These are phyloP conservation scores for Cladosporium halotolerans DNA, from an alignment of 2,329 filamentous ascomycete species.

Conservation along the genomic window DNA sequence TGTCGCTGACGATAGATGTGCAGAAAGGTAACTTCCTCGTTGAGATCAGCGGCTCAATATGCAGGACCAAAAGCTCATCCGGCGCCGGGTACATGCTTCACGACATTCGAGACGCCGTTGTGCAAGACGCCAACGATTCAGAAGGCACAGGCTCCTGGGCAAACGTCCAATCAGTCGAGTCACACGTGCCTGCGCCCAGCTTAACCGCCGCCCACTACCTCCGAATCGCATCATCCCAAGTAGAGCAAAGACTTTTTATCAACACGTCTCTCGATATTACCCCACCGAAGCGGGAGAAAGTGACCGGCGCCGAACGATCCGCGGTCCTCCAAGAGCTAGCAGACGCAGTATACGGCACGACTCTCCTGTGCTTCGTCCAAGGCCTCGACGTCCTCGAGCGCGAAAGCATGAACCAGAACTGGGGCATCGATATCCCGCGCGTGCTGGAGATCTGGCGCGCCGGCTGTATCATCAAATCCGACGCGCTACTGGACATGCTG, in stretches of 20 bases:
- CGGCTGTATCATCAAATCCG: constrained; percentile 55
- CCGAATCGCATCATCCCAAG: constrained; percentile 49
- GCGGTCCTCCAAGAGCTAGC: constrained; percentile 44
- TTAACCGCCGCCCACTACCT: constrained; percentile 49
- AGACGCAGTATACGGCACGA: constrained; percentile 47
- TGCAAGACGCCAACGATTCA: constrained; percentile 51
- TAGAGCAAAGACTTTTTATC: constrained; percentile 34
- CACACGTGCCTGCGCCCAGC: constrained; percentile 49
- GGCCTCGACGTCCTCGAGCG: constrained; percentile 51
- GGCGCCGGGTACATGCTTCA: constrained; percentile 43
- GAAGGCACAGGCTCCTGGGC: constrained; percentile 55
- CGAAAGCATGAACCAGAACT: constrained; percentile 46
- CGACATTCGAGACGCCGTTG: constrained; percentile 53
- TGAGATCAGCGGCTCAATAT: constrained; percentile 4
- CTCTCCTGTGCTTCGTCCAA: constrained; percentile 50
- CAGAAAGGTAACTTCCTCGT: constrained; percentile 11
- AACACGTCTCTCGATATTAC: constrained; percentile 30
- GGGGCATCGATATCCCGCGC: constrained; percentile 38
- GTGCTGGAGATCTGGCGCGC: constrained; percentile 50
- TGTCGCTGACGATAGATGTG: background rate
- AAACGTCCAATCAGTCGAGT: constrained; percentile 45
- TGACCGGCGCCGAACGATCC: constrained; percentile 24
- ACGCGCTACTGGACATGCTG: constrained; percentile 49
- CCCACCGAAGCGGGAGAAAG: constrained; percentile 26
- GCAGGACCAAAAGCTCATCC: constrained; percentile 11